Evolutionary conservation across 345 rosid genomes (phyloP).

Genomic region (Sonneratia caseolaris): DNA sequence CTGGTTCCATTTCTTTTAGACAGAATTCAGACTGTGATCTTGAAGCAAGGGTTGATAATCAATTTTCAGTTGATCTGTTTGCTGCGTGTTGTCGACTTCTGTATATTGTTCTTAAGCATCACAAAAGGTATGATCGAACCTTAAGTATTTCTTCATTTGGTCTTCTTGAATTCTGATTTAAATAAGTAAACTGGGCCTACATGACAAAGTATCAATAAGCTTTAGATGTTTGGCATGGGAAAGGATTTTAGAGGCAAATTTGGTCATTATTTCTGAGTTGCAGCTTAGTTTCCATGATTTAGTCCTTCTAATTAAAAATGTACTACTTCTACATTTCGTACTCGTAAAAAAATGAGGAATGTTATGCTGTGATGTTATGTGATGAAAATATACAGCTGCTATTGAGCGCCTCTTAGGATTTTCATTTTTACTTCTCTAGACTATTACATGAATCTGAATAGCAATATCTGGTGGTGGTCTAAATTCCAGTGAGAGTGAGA

Average conservation of each 20-base stretch:
- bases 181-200: not conserved
- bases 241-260: not conserved
- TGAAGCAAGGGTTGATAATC: slow-evolving; percentile 32
- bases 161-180: not conserved
- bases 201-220: not conserved
- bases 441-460: not conserved
- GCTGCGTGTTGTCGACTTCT: slow-evolving; percentile 66
- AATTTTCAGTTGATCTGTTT: slow-evolving; percentile 45
- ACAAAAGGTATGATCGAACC: slow-evolving; percentile 41
- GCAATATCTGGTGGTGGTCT: slow-evolving; percentile 13
- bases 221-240: not conserved
- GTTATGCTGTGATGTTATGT: not conserved
- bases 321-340: not conserved
- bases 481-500: slow-evolving; percentile 54
- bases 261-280: not conserved
- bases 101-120: slow-evolving; percentile 71
- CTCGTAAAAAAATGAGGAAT: not conserved
- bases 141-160: not conserved
- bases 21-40: slow-evolving; percentile 19
- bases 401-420: not conserved
- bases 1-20: slow-evolving; percentile 10
- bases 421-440: not conserved
- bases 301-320: not conserved
- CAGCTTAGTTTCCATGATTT: not conserved
- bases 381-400: not conserved